Evolutionary conservation across 768 basidiomycete genomes (phyloP).

Genomic region (Fomitopsis serialis): DNA sequence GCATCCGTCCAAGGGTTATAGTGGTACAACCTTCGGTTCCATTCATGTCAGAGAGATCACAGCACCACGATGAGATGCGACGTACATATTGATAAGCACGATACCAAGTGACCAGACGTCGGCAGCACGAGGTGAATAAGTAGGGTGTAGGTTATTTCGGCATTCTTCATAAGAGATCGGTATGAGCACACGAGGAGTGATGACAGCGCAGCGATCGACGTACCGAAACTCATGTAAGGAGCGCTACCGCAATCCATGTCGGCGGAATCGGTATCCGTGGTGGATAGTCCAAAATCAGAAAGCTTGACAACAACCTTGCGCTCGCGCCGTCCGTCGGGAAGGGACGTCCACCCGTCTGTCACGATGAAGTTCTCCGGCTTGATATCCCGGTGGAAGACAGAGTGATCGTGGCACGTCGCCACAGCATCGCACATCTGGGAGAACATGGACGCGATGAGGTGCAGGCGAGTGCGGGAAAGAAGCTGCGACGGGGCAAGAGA

Average conservation of each 20-base stretch:
- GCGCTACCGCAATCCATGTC: constrained; percentile 99
- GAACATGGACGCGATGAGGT: constrained; percentile 96
- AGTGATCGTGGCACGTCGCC: constrained; percentile 85
- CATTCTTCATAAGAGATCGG: constrained; percentile 58
- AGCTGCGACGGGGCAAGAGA: constrained; percentile 74
- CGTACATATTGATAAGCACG: constrained; percentile 96
- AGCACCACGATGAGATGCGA: constrained; percentile 12
- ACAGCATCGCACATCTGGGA: constrained; percentile 98
- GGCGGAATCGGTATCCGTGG: constrained; percentile 79
- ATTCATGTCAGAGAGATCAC: background rate
- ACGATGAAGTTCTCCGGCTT: constrained; percentile 99
- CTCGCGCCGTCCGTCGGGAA: constrained; percentile 55
- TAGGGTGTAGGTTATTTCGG: constrained; percentile 93
- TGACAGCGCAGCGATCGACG: constrained; percentile 23
- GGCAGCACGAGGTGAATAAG: constrained; percentile 89
- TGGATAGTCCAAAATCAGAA: constrained; percentile 94
- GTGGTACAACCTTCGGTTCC: constrained; percentile 79
- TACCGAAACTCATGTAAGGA: constrained; percentile 97
- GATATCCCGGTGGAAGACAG: constrained; percentile 95
- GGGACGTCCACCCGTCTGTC: constrained; percentile 66
- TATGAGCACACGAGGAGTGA: constrained; percentile 4
- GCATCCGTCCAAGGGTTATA: constrained; percentile 99
- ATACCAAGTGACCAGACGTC: constrained; percentile 99
- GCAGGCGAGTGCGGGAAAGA: constrained; percentile 81
- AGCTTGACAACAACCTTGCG: constrained; percentile 94